Base-by-base conservation (phyloP, 495 filamentous ascomycete genomes). In the Xylaria castorea region DNA sequence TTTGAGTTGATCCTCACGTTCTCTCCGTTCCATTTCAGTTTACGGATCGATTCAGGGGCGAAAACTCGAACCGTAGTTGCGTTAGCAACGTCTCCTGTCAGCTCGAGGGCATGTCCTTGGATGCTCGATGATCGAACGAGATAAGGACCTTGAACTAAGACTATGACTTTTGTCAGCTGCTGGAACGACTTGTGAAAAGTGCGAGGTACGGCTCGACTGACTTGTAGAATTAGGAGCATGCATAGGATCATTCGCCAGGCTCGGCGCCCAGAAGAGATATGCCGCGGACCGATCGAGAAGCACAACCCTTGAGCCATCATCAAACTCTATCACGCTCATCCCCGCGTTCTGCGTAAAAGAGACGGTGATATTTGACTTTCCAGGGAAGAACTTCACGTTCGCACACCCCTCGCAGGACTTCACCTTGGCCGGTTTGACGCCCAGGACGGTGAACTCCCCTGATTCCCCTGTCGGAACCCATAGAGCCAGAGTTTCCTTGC, bases 101-200 rank as follows among this genome's bases (percentile, higher is more conserved):
- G 70, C n/a, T 85, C 78, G 0, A 93, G 81, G 8, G 83, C 81
- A 18, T 74, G 5, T 80, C 84, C 25, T 80, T 73, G n/a, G 86
- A 77, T 44, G 78, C 27, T 81, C 0, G 89, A 91, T 22, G 81
- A 90, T 18, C 91, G 87, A 53, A 93, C 86, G 6, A 93, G 87
- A 74, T 91, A 92, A 12, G 91, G 90, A 0, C 90, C 91, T 44
- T 91, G 83, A 67, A 93, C 83, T 69, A 93, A 91, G 14, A 91
- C 80, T 75, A 44, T 12, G 9, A 34, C 9, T n/a, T 44, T 71
- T 36, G 67, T 61, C 5, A 51, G 32, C 14, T 8, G 12, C 12
- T 27, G 25, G 40, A 50, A 16, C 4, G 2, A 40, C 14, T 14
- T 48, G 22, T 22, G 11, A 3, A 50, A 6, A 20, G 12, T 32